phyloP scores from a whole-genome alignment of 257 asterid species.

The Voacanga thouarsii region DNA sequence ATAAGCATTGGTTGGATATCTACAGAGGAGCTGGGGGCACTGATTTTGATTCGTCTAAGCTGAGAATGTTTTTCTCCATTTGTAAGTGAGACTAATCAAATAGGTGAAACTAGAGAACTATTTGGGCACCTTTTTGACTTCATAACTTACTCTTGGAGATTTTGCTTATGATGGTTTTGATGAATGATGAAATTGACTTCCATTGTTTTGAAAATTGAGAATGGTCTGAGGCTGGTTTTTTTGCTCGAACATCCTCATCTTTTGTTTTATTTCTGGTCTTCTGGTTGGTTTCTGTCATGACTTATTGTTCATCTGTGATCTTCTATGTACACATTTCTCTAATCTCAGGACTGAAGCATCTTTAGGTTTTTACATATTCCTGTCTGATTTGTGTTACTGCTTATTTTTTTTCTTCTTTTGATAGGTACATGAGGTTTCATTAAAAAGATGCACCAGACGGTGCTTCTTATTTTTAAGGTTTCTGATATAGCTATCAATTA shows the following conservation, averaged over 20 bases:
- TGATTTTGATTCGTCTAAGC: conserved; percentile 64
- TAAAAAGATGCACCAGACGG: too few relatives aligned
- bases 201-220: too few relatives aligned
- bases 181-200: neutral
- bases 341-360: too few relatives aligned
- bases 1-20: conserved; percentile 72
- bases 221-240: neutral
- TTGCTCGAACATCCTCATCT: neutral
- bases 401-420: neutral
- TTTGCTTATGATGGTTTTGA: neutral
- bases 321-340: neutral
- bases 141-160: neutral
- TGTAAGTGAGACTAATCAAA: conserved; percentile 49
- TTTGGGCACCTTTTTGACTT: neutral
- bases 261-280: neutral
- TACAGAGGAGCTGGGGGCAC: conserved; percentile 53
- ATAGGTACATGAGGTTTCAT: neutral
- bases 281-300: neutral
- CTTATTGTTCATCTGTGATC: neutral
- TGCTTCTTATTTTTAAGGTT: neutral
- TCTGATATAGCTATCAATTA: neutral
- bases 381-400: neutral
- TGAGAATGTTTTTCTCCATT: conserved; percentile 60
- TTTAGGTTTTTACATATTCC: neutral
- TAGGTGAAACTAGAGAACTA: neutral